phyloP scores from a whole-genome alignment of 768 basidiomycete genomes.

The Hemileccinum impolitum region DNA sequence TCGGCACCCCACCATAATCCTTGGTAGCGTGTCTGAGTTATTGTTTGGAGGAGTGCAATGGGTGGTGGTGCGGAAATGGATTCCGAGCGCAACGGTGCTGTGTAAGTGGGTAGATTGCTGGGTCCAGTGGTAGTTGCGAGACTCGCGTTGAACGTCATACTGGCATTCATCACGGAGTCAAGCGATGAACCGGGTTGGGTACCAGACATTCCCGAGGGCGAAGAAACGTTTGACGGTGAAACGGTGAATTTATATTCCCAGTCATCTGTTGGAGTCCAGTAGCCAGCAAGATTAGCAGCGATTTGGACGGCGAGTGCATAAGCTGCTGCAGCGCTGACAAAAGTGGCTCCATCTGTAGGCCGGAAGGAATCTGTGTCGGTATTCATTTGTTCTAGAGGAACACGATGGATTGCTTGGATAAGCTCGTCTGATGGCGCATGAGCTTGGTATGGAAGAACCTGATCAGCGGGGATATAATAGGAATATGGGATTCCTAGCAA shows the following conservation, averaged over 20 bases:
- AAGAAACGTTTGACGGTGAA: conserved; percentile 25
- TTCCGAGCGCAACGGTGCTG: background rate
- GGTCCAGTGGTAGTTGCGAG: conserved; percentile 17
- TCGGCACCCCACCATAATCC: conserved; percentile 91
- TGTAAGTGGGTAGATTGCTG: conserved; percentile 1
- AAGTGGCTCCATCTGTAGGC: conserved; percentile 36
- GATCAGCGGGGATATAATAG: conserved; percentile 48
- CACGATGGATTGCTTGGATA: conserved; percentile 44
- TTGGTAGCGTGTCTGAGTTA: conserved; percentile 61
- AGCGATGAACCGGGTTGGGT: conserved; percentile 29
- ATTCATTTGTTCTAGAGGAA: conserved; percentile 43
- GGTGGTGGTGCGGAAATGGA: conserved; percentile 16
- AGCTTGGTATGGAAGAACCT: conserved; percentile 74
- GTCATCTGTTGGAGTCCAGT: conserved; percentile 72
- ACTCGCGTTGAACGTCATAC: conserved; percentile 41
- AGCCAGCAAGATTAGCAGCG: conserved; percentile 56
- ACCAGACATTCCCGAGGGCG: conserved; percentile 4
- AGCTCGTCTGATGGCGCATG: conserved; percentile 53
- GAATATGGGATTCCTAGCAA: conserved; percentile 56
- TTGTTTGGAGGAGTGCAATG: conserved; percentile 26
- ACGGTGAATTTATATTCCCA: conserved; percentile 58
- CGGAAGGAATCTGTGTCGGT: conserved; percentile 50
- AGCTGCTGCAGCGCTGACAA: conserved; percentile 55
- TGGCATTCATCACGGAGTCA: conserved; percentile 44
- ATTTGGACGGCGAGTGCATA: conserved; percentile 73